phyloP scores from a whole-genome alignment of 2,329 filamentous ascomycete species.

The Colletotrichum scovillei region DNA sequence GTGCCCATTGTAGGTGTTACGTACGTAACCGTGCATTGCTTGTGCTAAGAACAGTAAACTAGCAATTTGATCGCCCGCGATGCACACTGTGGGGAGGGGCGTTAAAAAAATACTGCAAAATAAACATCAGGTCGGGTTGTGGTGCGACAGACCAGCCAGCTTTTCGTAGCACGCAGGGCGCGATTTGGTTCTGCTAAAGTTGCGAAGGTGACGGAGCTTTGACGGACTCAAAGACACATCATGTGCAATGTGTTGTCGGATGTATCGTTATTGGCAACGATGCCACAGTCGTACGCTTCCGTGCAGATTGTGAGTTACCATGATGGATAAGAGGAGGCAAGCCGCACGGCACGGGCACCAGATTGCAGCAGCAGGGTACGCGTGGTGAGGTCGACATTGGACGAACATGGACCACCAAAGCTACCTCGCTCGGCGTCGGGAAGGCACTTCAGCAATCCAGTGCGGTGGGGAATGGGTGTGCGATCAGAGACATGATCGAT shows the following conservation, averaged over 20 bases:
- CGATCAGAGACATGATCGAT: slow-evolving; percentile 16
- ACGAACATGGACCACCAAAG: slow-evolving; percentile 27
- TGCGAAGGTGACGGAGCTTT: not conserved
- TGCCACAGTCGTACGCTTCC: slow-evolving; percentile 6
- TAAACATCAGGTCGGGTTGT: not conserved
- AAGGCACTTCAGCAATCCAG: not conserved
- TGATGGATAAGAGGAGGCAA: slow-evolving; percentile 10
- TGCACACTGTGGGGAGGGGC: not conserved
- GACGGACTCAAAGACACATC: slow-evolving; percentile 19
- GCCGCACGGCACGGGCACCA: not conserved
- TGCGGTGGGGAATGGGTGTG: slow-evolving; percentile 19
- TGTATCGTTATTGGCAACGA: not conserved
- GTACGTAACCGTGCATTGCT: slow-evolving; percentile 11
- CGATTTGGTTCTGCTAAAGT: not conserved
- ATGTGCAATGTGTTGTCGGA: slow-evolving; percentile 3
- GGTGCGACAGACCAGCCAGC: not conserved
- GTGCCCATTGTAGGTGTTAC: slow-evolving; percentile 1
- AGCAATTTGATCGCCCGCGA: slow-evolving; percentile 7
- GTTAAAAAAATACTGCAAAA: not conserved
- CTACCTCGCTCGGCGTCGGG: not conserved
- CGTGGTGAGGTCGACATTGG: slow-evolving; percentile 13
- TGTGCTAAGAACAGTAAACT: slow-evolving; percentile 3
- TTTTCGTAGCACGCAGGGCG: slow-evolving; percentile 9
- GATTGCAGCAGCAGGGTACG: slow-evolving; percentile 4
- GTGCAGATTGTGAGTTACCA: slow-evolving; percentile 11